Evolutionary conservation across 106 monocot genomes (phyloP).

Genomic region (Apostasia shenzhenica): DNA sequence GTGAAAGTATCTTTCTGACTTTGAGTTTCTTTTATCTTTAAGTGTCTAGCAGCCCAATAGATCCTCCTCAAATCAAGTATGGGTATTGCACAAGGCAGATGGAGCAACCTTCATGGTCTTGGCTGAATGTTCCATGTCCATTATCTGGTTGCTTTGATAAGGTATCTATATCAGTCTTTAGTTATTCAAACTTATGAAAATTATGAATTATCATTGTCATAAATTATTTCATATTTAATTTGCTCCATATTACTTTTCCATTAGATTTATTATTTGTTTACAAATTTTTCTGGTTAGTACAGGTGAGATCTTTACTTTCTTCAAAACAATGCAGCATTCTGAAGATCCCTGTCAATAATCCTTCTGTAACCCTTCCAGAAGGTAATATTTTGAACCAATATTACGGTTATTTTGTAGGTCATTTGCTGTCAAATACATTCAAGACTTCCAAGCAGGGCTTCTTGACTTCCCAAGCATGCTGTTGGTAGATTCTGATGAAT

Average conservation of each 20-base stretch:
- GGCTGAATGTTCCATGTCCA: conserved; percentile 66
- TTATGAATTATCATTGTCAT: background rate
- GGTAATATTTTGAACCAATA: conserved; percentile 27
- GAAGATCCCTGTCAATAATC: conserved; percentile 63
- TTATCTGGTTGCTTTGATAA: conserved; percentile 45
- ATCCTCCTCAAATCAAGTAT: conserved; percentile 86
- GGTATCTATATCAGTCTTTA: conserved; percentile 26
- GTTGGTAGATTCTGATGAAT: background rate
- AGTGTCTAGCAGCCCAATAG: conserved; percentile 84
- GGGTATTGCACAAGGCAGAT: conserved; percentile 21
- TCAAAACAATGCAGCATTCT: conserved; percentile 59
- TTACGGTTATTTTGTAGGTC: background rate
- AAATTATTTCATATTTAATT: too few species aligned
- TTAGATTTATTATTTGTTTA: too few species aligned
- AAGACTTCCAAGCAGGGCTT: background rate
- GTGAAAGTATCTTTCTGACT: background rate
- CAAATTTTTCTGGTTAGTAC: background rate
- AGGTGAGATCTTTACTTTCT: conserved; percentile 62
- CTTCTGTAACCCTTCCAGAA: conserved; percentile 43
- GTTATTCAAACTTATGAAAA: background rate
- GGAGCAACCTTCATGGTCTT: conserved; percentile 43
- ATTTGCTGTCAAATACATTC: background rate
- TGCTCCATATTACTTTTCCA: too few species aligned
- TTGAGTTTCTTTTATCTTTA: conserved; percentile 16
- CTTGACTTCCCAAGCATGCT: background rate